Evolutionary conservation across 345 rosid species (phyloP).

Genomic region (Kandelia obovata): DNA sequence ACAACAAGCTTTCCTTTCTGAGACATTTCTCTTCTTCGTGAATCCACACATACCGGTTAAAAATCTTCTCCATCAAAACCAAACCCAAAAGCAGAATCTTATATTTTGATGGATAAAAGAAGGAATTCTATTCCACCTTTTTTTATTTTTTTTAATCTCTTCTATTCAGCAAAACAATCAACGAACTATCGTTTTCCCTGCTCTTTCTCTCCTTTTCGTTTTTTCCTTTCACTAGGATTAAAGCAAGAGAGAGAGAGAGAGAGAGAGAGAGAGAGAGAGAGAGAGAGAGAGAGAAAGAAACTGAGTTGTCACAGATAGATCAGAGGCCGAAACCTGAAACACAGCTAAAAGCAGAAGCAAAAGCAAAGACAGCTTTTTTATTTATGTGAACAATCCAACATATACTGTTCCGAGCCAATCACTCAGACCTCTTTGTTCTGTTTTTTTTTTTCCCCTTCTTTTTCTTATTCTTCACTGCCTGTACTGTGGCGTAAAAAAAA

Average conservation of each 20-base stretch:
- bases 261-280: background rate
- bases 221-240: conserved; percentile 23
- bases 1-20: background rate
- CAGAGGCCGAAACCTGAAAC: conserved; percentile 55
- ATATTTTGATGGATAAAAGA: background rate
- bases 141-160: background rate
- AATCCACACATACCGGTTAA: background rate
- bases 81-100: conserved; percentile 11
- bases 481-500: background rate
- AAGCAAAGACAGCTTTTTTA: conserved; percentile 39
- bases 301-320: conserved; percentile 75
- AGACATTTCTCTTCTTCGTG: background rate
- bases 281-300: conserved; percentile 13
- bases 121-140: conserved; percentile 1
- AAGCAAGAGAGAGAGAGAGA: conserved; percentile 5
- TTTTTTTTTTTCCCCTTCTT: background rate
- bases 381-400: conserved; percentile 71
- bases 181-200: no score
- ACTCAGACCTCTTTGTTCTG: conserved; percentile 14
- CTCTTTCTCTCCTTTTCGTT: no score
- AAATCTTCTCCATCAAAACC: conserved; percentile 11
- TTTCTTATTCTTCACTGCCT: background rate
- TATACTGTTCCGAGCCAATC: conserved; percentile 41
- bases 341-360: conserved; percentile 43
- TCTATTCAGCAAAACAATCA: conserved; percentile 2